Evolutionary conservation across 1,139 yeast species (phyloP).

Genomic region (Candida tunisiensis): DNA sequence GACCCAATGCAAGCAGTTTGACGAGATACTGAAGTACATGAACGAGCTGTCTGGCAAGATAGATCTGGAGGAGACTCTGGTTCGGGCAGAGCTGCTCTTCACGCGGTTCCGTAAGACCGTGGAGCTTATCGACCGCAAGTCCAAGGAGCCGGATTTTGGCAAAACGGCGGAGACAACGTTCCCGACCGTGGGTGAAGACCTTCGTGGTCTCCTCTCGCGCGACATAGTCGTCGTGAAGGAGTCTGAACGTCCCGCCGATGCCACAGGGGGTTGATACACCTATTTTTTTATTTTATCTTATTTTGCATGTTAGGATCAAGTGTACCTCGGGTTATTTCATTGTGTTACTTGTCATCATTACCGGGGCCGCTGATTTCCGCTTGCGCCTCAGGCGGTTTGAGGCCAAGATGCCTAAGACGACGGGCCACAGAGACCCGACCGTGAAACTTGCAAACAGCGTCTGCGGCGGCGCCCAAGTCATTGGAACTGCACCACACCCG

Average conservation of each 20-base stretch:
- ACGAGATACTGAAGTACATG: slow-evolving; percentile 83
- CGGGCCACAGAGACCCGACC: too few species aligned
- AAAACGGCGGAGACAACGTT: slow-evolving; percentile 5
- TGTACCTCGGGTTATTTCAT: too few species aligned
- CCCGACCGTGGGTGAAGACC: slow-evolving; percentile 30
- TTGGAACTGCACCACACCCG: too few species aligned
- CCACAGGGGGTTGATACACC: slow-evolving; percentile 18
- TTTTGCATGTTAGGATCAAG: background rate
- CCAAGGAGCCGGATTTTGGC: slow-evolving; percentile 16
- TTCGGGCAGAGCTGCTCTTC: slow-evolving; percentile 69
- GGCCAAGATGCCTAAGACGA: too few species aligned
- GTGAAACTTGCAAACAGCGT: too few species aligned
- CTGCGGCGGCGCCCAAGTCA: too few species aligned
- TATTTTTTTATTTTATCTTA: background rate
- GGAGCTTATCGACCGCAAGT: slow-evolving; percentile 51
- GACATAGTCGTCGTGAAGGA: slow-evolving; percentile 54
- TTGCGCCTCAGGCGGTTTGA: too few species aligned
- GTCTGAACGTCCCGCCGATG: slow-evolving; percentile 21
- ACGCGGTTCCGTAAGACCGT: slow-evolving; percentile 65
- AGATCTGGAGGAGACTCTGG: slow-evolving; percentile 56
- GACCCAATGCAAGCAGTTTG: slow-evolving; percentile 60
- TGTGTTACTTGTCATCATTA: too few species aligned
- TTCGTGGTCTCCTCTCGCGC: slow-evolving; percentile 41
- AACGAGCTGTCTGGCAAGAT: slow-evolving; percentile 72
- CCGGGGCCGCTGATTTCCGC: too few species aligned